phyloP scores from a whole-genome alignment of 2,329 filamentous ascomycete genomes.

The Stachybotrys chlorohalonatus region DNA sequence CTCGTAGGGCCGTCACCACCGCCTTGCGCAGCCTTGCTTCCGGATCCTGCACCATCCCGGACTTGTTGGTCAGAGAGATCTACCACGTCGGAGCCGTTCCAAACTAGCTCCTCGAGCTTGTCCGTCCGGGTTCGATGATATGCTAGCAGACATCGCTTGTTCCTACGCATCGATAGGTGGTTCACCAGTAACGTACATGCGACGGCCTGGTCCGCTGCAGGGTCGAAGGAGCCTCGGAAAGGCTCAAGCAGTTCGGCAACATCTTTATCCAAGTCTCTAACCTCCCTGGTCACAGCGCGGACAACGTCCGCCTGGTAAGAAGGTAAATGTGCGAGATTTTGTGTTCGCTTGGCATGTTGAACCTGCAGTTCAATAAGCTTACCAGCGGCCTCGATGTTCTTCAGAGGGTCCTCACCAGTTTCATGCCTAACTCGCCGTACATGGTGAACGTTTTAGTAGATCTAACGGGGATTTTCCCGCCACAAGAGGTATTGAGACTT shows the following conservation, averaged over 20 bases:
- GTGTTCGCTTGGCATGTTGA: slow-evolving; percentile 90
- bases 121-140: slow-evolving; percentile 88
- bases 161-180: slow-evolving; percentile 88
- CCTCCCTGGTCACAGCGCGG: slow-evolving; percentile 78
- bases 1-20: slow-evolving; percentile 49
- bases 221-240: slow-evolving; percentile 79
- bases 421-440: slow-evolving; percentile 84
- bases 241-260: slow-evolving; percentile 70
- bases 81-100: slow-evolving; percentile 77
- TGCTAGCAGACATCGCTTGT: slow-evolving; percentile 89
- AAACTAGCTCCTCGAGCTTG: slow-evolving; percentile 88
- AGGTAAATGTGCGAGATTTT: slow-evolving; percentile 76
- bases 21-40: slow-evolving; percentile 7
- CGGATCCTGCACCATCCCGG: slow-evolving; percentile 26
- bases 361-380: slow-evolving; percentile 45
- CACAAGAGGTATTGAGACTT: too few relatives aligned
- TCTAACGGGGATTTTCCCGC: too few relatives aligned
- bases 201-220: slow-evolving; percentile 69
- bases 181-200: slow-evolving; percentile 87
- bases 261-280: slow-evolving; percentile 86
- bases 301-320: slow-evolving; percentile 90
- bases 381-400: background rate
- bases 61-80: slow-evolving; percentile 56
- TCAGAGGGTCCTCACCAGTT: slow-evolving; percentile 49
- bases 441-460: slow-evolving; percentile 33